Evolutionary conservation across 371 early-diverging fungal species (phyloP), one percentile per base, ranked within the genome.

Genomic region (Mortierella sp.): DNA sequence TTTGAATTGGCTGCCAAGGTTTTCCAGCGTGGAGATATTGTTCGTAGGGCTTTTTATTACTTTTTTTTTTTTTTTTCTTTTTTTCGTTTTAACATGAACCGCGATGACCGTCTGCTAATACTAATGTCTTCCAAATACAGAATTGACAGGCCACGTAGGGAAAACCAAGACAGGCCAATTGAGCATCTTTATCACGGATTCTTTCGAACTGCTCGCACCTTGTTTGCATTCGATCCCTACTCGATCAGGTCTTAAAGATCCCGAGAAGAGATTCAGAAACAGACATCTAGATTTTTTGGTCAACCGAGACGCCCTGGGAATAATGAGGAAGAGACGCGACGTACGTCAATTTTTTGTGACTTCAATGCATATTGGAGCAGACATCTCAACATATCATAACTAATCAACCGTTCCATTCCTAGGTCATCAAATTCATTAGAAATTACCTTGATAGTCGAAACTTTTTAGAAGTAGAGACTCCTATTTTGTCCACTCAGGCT

Each of bases 391-490:
- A n/a, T 64, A 24, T 49, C 5, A 6, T 39, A 63, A 43, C 40
- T 57, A n/a, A 26, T 39, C 30, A 59, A 43, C 40, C 39, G 35
- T 8, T 26, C 35, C 45, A 70, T 66, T 84, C 88, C 67, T 43
- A 90, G 84, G 88, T 96, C 28, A 90, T 98, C 47, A 83, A 86
- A 66, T 91, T 86, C 69, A 89, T 99, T 11, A 90, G 99, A 26
- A 52, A 84, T 1, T 99, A 91, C 75, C 83, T 99, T 16, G 92
- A 96, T 72, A 69, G 80, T 22, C 88, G 94, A 26, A 93, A 89
- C 5, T 99, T 98, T 83, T 62, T 98, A 11, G 99, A 99, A 77
- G 98, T 98, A 6, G 99, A 99, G 78, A 99, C 99, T 37, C 99
- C 99, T 0, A 90, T 98, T 49, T 84, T 99, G 65, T 94, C 95